These are phyloP conservation scores for Kluyveromyces dobzhanskii DNA, from an alignment of 805 yeast genomes.

Conservation along the genomic window DNA sequence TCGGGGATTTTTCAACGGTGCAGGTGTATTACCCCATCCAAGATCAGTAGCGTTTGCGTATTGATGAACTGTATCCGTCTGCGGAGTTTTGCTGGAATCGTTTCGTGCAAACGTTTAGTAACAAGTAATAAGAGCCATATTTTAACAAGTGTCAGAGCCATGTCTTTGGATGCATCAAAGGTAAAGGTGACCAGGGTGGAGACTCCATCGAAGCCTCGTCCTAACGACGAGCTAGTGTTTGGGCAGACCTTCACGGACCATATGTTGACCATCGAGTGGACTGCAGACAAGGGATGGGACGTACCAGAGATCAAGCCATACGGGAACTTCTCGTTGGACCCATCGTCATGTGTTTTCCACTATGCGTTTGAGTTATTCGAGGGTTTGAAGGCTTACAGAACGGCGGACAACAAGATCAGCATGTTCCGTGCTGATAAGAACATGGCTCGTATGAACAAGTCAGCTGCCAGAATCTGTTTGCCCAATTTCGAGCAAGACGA, in stretches of 20 bases:
- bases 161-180: conserved; percentile 43
- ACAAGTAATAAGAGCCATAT: too few species aligned
- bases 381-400: conserved; percentile 88
- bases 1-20: too few species aligned
- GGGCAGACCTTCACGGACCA: conserved; percentile 79
- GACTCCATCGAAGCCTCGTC: conserved; percentile 45
- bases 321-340: conserved; percentile 68
- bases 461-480: conserved; percentile 82
- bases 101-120: too few species aligned
- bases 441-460: conserved; percentile 83
- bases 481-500: conserved; percentile 80
- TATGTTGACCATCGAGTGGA: conserved; percentile 85
- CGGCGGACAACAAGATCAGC: conserved; percentile 55
- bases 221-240: conserved; percentile 58
- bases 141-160: neutral
- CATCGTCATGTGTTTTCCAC: conserved; percentile 86
- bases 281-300: conserved; percentile 69
- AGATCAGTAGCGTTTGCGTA: too few species aligned
- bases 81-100: too few species aligned
- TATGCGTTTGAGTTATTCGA: conserved; percentile 93
- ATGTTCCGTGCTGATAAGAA: conserved; percentile 88
- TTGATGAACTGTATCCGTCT: too few species aligned
- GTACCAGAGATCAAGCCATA: conserved; percentile 85
- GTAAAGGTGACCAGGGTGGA: conserved; percentile 39
- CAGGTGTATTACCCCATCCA: too few species aligned